A percentile compares a stretch with the other conserved stretches of the same genome.
These are phyloP conservation scores for Ceratocystiopsis brevicomis DNA, from an alignment of 2,329 filamentous ascomycete species.

Conservation along the genomic window DNA sequence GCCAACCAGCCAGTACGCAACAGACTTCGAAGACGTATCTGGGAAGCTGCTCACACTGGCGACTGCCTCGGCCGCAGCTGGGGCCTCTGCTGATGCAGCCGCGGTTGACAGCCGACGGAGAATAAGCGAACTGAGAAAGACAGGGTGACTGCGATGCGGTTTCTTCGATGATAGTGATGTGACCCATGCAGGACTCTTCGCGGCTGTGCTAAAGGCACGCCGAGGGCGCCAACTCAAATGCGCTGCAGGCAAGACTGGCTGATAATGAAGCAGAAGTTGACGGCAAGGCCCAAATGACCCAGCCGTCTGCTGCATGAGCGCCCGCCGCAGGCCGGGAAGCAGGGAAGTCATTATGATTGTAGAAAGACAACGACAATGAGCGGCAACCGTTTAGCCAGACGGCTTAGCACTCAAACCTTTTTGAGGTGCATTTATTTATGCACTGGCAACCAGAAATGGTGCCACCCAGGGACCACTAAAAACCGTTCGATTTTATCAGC, in stretches of 20 bases:
- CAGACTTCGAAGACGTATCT: conserved; percentile 50
- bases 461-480: conserved; percentile 4
- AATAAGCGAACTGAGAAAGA: no score
- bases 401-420: no score
- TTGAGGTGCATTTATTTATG: no score
- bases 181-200: no score
- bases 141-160: neutral
- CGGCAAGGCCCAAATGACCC: conserved; percentile 25
- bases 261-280: conserved; percentile 24
- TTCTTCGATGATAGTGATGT: no score
- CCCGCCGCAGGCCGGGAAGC: conserved; percentile 13
- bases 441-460: neutral
- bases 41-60: conserved; percentile 25
- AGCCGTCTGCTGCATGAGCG: conserved; percentile 10
- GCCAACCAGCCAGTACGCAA: conserved; percentile 82
- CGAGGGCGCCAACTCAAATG: neutral
- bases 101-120: conserved; percentile 1
- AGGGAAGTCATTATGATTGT: conserved; percentile 13
- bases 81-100: conserved; percentile 1
- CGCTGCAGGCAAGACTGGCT: conserved; percentile 1
- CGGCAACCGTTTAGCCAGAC: no score
- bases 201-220: neutral
- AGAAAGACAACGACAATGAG: neutral
- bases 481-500: conserved; percentile 6
- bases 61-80: conserved; percentile 10